These are phyloP conservation scores for Knoxia roxburghii DNA, from an alignment of 257 asterid species.

Conservation along the genomic window DNA sequence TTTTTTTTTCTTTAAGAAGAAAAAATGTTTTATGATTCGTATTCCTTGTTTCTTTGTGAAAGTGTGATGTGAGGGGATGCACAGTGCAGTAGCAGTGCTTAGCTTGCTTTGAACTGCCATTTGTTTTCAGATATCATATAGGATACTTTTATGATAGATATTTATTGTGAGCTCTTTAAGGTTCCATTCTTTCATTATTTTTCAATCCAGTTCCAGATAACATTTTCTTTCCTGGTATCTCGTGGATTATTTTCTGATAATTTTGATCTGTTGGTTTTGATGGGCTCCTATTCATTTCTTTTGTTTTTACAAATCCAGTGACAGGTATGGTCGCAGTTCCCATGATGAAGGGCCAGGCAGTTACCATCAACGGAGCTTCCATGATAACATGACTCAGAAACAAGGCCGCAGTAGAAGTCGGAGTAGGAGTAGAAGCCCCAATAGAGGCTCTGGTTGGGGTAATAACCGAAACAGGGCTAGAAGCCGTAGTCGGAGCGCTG, in stretches of 20 bases:
- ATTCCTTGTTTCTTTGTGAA: not conserved
- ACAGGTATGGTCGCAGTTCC: constrained; percentile 40
- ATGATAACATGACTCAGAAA: constrained; percentile 32
- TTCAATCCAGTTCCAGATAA: not conserved
- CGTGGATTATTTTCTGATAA: not conserved
- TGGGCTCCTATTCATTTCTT: not conserved
- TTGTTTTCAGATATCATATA: too few species aligned
- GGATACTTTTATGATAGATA: too few species aligned
- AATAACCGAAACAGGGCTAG: constrained; percentile 25
- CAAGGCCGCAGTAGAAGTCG: constrained; percentile 36
- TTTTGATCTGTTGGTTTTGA: not conserved
- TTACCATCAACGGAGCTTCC: constrained; percentile 43
- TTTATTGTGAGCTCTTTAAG: too few species aligned
- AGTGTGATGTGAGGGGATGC: not conserved
- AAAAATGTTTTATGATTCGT: too few species aligned
- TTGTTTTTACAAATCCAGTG: constrained; percentile 17
- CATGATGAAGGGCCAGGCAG: constrained; percentile 34
- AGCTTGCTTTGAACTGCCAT: too few species aligned
- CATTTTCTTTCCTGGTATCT: not conserved
- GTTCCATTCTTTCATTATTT: too few species aligned
- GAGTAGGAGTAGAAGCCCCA: constrained; percentile 57
- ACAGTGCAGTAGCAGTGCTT: not conserved
- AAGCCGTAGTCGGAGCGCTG: constrained; percentile 57
- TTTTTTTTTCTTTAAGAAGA: too few species aligned
- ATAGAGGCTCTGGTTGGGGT: constrained; percentile 45